Evolutionary conservation across 176 grass and related monocot genomes (phyloP), one percentile per base, ranked within the genome.

Genomic region (Ampelocalamus luodianensis): DNA sequence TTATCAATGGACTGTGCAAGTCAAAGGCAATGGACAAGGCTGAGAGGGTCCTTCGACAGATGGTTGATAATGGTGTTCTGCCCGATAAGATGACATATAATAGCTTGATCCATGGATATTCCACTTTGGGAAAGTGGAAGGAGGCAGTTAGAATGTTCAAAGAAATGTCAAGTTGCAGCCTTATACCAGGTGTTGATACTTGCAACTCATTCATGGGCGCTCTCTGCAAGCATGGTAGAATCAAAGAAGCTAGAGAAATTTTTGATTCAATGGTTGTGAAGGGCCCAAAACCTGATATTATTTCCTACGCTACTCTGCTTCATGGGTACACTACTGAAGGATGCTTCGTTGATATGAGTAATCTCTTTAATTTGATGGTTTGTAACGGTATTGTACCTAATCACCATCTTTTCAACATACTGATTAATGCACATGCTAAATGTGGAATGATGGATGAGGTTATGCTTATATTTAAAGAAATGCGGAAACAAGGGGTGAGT

Each of bases 1-100:
- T 85, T 0, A 61, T 90, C 3, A 0, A 85, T 44, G 84, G 36
- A 1, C 42, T 87, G 8, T 89, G 71, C 67, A 82, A 92, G 63
- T 10, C 53, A 0, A 34, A 58, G 22, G 23, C 11, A 37, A 8
- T 65, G 18, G 39, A 8, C 44, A 63, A 75, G 67, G 77, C 77
- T 12, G 69, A 32, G 0, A 8, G 3, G 3, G 1, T 83, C 4
- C 45, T 92, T 45, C 1, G n/a, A 6, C 42, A 76, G 27, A 89
- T 92, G 83, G 43, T 44, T 44, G 13, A 49, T 15, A 14, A 13
- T 49, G 48, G 12, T 15, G 13, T 15, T 49, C 48, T 15, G 12
- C 48, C 48, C 4, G 3, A 15, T 49, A 49, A 49, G 0, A 4
- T 49, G 1, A 4, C 48, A 49, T 49, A 49, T 49, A 49, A 15